Conservation (phyloP, 805 yeast species). For the Ogataea allantospora region DNA sequence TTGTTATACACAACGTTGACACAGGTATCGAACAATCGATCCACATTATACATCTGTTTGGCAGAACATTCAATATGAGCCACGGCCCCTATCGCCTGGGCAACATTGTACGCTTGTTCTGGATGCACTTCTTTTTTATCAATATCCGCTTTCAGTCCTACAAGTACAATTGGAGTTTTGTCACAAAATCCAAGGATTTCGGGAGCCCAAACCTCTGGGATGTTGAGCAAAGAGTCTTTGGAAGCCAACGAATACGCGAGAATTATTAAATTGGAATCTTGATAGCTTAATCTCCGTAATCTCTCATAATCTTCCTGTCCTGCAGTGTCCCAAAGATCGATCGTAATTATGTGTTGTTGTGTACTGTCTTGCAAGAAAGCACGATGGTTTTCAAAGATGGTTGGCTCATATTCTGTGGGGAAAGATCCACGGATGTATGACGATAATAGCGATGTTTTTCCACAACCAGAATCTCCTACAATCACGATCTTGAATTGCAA, state of each 20-base stretch:
- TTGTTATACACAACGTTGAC: constrained; percentile 36
- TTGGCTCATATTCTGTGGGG: constrained; percentile 97
- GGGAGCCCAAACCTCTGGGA: constrained; percentile 82
- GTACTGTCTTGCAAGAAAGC: constrained; percentile 90
- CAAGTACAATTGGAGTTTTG: constrained; percentile 69
- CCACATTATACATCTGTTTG: constrained; percentile 61
- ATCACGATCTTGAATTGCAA: constrained; percentile 57
- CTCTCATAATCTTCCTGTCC: constrained; percentile 93
- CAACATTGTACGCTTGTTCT: constrained; percentile 26
- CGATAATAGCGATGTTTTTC: constrained; percentile 91
- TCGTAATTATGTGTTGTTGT: constrained; percentile 79
- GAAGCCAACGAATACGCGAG: constrained; percentile 74
- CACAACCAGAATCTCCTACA: constrained; percentile 99
- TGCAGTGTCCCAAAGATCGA: constrained; percentile 94
- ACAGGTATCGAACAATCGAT: constrained; percentile 59
- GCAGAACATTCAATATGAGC: constrained; percentile 82
- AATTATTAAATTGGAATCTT: constrained; percentile 72
- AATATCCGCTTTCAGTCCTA: constrained; percentile 81
- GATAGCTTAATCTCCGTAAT: constrained; percentile 81
- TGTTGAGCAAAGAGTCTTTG: constrained; percentile 63
- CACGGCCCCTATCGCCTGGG: constrained; percentile 56
- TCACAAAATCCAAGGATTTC: constrained; percentile 84
- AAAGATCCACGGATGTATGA: constrained; percentile 94
- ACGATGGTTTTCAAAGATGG: constrained; percentile 93
- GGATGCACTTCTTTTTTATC: constrained; percentile 34